Evolutionary conservation across 2,329 filamentous ascomycete species (phyloP).

Genomic region (Epichloe sylvatica): DNA sequence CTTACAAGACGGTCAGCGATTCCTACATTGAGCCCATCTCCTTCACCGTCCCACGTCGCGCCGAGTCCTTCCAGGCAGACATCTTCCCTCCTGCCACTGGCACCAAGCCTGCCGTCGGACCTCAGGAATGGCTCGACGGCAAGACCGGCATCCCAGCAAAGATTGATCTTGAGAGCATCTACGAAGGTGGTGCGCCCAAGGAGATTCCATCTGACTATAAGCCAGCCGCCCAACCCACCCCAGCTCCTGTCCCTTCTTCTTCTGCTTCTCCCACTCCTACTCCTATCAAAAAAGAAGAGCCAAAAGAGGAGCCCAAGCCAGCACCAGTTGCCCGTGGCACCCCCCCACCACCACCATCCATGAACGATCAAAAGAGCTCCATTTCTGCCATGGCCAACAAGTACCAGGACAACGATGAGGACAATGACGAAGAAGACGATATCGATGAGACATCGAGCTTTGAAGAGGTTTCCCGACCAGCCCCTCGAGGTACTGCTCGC

Average conservation of each 20-base stretch:
- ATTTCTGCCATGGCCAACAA: slow-evolving; percentile 76
- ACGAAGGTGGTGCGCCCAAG: slow-evolving; percentile 67
- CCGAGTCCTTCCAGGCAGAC: slow-evolving; percentile 91
- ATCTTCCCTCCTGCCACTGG: slow-evolving; percentile 85
- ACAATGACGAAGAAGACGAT: slow-evolving; percentile 46
- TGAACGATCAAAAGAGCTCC: slow-evolving; percentile 76
- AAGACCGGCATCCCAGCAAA: slow-evolving; percentile 77
- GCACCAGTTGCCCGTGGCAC: slow-evolving; percentile 23
- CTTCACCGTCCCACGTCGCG: slow-evolving; percentile 87
- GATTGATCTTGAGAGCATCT: slow-evolving; percentile 85
- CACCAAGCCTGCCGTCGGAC: slow-evolving; percentile 63
- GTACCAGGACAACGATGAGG: slow-evolving; percentile 61
- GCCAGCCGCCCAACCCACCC: slow-evolving; percentile 33
- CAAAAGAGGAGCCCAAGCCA: slow-evolving; percentile 31
- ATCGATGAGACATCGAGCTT: slow-evolving; percentile 66
- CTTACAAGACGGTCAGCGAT: slow-evolving; percentile 95
- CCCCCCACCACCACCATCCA: slow-evolving; percentile 49
- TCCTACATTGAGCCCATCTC: slow-evolving; percentile 90
- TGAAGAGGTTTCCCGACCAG: slow-evolving; percentile 68
- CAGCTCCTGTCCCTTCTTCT: slow-evolving; percentile 19
- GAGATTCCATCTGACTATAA: slow-evolving; percentile 62
- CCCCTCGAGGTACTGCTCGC: slow-evolving; percentile 39
- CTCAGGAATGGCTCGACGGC: slow-evolving; percentile 73
- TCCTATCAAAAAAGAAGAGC: slow-evolving; percentile 26
- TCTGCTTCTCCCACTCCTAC: slow-evolving; percentile 19